phyloP scores from a whole-genome alignment of 2,329 filamentous ascomycete genomes.

The Cladorrhinum sp. region DNA sequence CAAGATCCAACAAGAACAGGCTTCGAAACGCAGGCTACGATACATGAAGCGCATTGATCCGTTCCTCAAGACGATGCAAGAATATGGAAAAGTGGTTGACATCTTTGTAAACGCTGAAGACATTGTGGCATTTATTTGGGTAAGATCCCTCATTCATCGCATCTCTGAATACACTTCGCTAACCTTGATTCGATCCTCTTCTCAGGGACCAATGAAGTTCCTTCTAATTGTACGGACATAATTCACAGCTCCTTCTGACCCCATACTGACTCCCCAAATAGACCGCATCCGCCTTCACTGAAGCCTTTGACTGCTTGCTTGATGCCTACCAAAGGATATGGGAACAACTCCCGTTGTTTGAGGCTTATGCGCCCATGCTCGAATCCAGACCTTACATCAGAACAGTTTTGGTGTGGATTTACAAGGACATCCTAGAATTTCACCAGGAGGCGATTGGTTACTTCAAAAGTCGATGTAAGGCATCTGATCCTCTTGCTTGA shows the following conservation, averaged over 20 bases:
- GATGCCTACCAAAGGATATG: background rate
- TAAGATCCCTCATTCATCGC: background rate
- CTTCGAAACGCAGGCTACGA: conserved; percentile 1
- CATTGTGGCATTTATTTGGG: background rate
- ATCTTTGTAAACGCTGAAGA: background rate
- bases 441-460: background rate
- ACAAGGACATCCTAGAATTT: conserved; percentile 4
- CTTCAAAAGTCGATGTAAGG: background rate
- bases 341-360: conserved; percentile 3
- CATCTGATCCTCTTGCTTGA: too few species aligned
- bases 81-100: conserved; percentile 3
- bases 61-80: conserved; percentile 2
- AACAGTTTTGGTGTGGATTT: conserved; percentile 1
- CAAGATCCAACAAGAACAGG: conserved; percentile 7
- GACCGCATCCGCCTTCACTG: background rate
- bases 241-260: background rate
- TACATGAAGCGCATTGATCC: conserved; percentile 11
- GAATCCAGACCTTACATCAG: background rate
- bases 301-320: background rate
- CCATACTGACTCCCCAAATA: background rate
- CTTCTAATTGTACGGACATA: background rate
- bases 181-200: background rate
- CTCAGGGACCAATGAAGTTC: conserved; percentile 1
- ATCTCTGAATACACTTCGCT: background rate
- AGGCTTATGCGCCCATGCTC: background rate